Evolutionary conservation across 2,329 filamentous ascomycete genomes (phyloP).

Genomic region (Ceratocystis huliohia): DNA sequence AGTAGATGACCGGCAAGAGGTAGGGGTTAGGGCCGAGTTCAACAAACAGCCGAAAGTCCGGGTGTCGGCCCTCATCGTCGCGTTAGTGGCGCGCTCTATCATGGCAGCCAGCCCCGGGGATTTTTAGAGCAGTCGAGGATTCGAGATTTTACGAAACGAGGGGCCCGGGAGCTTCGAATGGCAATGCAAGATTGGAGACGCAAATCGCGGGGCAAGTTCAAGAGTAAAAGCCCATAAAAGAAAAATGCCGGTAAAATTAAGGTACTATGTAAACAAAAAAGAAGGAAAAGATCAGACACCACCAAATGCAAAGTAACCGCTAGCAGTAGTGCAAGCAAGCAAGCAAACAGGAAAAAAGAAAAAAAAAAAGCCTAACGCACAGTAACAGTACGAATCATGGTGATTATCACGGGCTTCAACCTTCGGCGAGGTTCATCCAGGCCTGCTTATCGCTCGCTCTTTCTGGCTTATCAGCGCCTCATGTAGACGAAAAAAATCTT

Average conservation of each 20-base stretch:
- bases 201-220: not conserved
- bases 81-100: slow-evolving; percentile 20
- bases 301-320: not conserved
- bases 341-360: too few relatives aligned
- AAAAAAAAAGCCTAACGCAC: not conserved
- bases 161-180: not conserved
- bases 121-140: not conserved
- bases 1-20: slow-evolving; percentile 6
- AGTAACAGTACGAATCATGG: not conserved
- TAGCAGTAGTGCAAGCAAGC: not conserved
- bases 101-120: slow-evolving; percentile 9
- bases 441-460: not conserved
- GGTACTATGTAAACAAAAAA: not conserved
- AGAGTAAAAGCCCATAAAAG: not conserved
- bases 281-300: not conserved
- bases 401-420: not conserved
- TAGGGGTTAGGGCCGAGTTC: slow-evolving; percentile 14
- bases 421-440: not conserved
- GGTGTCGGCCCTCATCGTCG: slow-evolving; percentile 11
- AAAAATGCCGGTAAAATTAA: not conserved
- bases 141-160: not conserved
- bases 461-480: not conserved
- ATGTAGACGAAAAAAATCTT: not conserved
- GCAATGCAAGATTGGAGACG: not conserved
- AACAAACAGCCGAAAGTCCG: slow-evolving; percentile 16